Base-by-base conservation (phyloP, 1,284 basidiomycete genomes). In the Kwoniella shivajii region DNA sequence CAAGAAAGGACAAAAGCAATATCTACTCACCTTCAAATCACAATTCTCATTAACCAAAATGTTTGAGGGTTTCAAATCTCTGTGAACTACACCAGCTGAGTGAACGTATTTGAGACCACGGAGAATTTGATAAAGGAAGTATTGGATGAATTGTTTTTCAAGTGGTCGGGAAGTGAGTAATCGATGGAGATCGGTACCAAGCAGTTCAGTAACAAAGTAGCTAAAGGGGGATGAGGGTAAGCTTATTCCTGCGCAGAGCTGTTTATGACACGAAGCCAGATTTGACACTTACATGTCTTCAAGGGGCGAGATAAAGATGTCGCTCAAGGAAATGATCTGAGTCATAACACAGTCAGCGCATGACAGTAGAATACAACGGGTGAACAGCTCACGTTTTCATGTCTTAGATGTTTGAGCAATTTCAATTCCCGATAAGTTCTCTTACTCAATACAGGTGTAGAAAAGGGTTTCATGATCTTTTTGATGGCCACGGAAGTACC, bases 41-140 rank as follows among this genome's bases (percentile, higher is more conserved):
- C 96, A 99, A 78, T 99, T 99, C 81, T 99, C 95, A 75, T 99
- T 99, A 69, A 99, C 94, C 66, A 99, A 88, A 72, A 99, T 99
- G 80, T 99, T 99, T 77, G 91, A 95, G 7, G 95, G 95, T 88
- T 99, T 99, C 88, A 97, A 83, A 80, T 99, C 96, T 57, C 96
- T 88, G 81, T 99, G 96, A 43, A 99, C 93, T 56, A 99, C 96
- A 58, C 96, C 96, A 3, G 96, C 95, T 22, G 95, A 99, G 80
- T 99, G 96, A 16, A 99, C 96, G 75, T 99, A 99, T 85, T 99
- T 99, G 56, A 99, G 84, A 52, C 96, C 96, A 45, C 96, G 90
- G 58, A 99, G 84, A 66, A 99, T 99, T 80, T 99, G 95, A 81
- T 99, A 99, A 37, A 99, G 82, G 83, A 99, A 99, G 80, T 99